Percentiles rank a stretch among this genome's conserved stretches.
Evolutionary conservation across 2,329 filamentous ascomycete genomes (phyloP).

Genomic region (Sporothrix dimorphospora): DNA sequence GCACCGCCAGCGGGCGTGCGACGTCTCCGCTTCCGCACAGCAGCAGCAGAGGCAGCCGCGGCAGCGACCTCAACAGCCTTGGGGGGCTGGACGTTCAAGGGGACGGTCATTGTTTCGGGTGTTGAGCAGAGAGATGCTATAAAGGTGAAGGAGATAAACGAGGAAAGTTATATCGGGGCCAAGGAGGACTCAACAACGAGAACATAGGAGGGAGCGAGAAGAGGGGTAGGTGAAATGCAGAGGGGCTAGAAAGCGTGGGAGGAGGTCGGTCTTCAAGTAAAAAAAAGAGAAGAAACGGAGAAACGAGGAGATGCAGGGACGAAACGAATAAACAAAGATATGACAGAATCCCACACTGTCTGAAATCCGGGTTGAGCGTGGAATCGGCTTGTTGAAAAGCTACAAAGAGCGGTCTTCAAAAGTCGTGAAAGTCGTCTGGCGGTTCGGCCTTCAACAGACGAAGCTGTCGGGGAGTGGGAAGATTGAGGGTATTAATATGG

Average conservation of each 20-base stretch:
- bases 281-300: constrained; percentile 13
- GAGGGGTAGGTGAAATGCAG: constrained; percentile 26
- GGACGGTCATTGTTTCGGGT: constrained; percentile 51
- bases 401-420: background rate
- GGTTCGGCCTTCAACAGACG: constrained; percentile 33
- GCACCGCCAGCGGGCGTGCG: constrained; percentile 86
- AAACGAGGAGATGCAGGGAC: background rate
- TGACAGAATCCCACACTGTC: background rate
- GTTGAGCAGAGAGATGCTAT: constrained; percentile 9
- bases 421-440: constrained; percentile 40
- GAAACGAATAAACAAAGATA: background rate
- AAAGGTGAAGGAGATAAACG: background rate
- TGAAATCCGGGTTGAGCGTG: background rate
- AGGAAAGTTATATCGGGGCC: background rate
- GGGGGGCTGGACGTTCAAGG: constrained; percentile 50
- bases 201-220: constrained; percentile 31
- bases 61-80: constrained; percentile 45
- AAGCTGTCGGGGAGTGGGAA: constrained; percentile 40
- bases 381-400: constrained; percentile 1
- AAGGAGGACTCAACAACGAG: constrained; percentile 7
- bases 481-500: constrained; percentile 48
- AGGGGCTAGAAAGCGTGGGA: constrained; percentile 35
- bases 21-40: constrained; percentile 73
- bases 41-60: constrained; percentile 41
- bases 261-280: constrained; percentile 37